Percentiles rank a stretch among this genome's conserved stretches.
Evolutionary conservation across 2,329 filamentous ascomycete species (phyloP).

Genomic region (Penicillium olsonii): DNA sequence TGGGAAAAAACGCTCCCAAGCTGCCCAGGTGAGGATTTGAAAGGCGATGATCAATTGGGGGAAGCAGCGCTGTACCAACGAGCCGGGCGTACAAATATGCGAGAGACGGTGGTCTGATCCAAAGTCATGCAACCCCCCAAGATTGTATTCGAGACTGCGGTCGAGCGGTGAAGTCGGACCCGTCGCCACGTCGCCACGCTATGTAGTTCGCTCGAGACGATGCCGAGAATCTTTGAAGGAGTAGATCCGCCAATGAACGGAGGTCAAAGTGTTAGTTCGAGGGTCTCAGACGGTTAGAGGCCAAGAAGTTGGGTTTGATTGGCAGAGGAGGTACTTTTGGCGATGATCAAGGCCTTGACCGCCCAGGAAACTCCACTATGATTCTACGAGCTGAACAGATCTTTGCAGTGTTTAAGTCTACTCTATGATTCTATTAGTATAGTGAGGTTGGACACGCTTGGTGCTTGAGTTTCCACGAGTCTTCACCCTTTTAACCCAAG

Average conservation of each 20-base stretch:
- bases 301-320: conserved; percentile 1
- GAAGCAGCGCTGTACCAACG: neutral
- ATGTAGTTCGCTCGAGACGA: neutral
- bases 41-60: neutral
- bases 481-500: too few species aligned
- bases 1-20: neutral
- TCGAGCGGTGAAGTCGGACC: conserved; percentile 6
- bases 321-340: neutral
- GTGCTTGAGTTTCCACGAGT: too few species aligned
- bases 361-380: neutral
- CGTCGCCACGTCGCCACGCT: conserved; percentile 13
- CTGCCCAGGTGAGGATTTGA: neutral
- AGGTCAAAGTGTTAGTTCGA: neutral
- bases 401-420: too few species aligned
- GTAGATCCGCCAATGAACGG: neutral
- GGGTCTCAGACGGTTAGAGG: neutral
- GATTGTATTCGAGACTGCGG: neutral
- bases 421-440: too few species aligned
- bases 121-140: conserved; percentile 6
- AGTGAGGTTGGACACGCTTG: too few species aligned
- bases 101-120: conserved; percentile 3
- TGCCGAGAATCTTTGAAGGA: neutral
- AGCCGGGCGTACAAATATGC: neutral
- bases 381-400: too few species aligned
- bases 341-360: neutral